Conservation (phyloP, 1,139 yeast species). For the Kodamaea fungicola region DNA sequence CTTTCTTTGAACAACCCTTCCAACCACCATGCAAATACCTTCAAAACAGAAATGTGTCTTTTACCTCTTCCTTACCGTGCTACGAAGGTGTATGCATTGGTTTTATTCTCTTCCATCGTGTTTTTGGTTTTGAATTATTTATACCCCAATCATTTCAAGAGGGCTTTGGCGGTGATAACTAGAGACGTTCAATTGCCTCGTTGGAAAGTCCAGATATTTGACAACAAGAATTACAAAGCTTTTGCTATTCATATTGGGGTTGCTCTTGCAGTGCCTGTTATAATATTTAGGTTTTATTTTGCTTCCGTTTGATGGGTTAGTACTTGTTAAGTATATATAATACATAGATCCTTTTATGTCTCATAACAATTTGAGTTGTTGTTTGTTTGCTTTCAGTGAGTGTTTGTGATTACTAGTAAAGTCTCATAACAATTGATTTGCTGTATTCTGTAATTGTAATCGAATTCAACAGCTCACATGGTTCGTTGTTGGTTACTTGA, state of each 20-base stretch:
- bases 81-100: slow-evolving; percentile 32
- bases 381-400: no score
- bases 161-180: not conserved
- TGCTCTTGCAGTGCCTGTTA: slow-evolving; percentile 5
- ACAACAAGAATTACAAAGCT: slow-evolving; percentile 1
- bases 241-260: slow-evolving; percentile 4
- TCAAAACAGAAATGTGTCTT: slow-evolving; percentile 59
- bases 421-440: no score
- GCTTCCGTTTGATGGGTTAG: slow-evolving; percentile 3
- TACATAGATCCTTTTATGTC: no score
- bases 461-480: no score
- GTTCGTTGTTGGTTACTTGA: slow-evolving; percentile 17
- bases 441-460: no score
- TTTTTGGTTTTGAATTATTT: slow-evolving; percentile 8
- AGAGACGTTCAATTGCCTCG: slow-evolving; percentile 4
- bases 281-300: slow-evolving; percentile 5
- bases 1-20: slow-evolving; percentile 60
- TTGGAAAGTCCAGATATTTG: slow-evolving; percentile 4
- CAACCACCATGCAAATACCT: slow-evolving; percentile 17
- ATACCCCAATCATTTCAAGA: slow-evolving; percentile 7
- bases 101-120: slow-evolving; percentile 10
- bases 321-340: no score
- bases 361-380: no score
- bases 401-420: no score
- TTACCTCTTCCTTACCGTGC: slow-evolving; percentile 69